Percentiles rank a stretch among this genome's conserved stretches.
These are phyloP conservation scores for Neoarthrinium moseri DNA, from an alignment of 2,329 filamentous ascomycete species.

Conservation along the genomic window DNA sequence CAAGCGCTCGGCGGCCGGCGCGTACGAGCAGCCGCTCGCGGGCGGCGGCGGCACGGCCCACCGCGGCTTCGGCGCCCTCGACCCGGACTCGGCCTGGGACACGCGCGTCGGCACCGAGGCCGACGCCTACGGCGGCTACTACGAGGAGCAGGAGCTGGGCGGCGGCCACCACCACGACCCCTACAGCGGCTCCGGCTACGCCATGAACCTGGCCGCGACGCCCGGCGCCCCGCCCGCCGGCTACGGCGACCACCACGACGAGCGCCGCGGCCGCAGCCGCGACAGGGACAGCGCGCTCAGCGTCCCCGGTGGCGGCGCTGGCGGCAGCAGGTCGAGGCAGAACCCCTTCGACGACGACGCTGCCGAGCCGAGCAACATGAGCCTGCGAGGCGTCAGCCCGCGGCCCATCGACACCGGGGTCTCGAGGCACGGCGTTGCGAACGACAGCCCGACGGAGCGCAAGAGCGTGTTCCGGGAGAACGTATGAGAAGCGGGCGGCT, in stretches of 20 bases:
- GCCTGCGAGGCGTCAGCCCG: slow-evolving; percentile 71
- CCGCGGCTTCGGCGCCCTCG: slow-evolving; percentile 65
- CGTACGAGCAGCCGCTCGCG: slow-evolving; percentile 61
- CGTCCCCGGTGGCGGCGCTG: slow-evolving; percentile 37
- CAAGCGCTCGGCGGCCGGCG: slow-evolving; percentile 65
- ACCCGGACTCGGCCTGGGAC: slow-evolving; percentile 87
- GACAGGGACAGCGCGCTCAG: slow-evolving; percentile 36
- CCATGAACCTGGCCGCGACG: slow-evolving; percentile 45
- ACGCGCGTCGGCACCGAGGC: slow-evolving; percentile 73
- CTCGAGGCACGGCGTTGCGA: slow-evolving; percentile 23
- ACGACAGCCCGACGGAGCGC: slow-evolving; percentile 64
- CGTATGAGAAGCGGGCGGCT: too few species aligned
- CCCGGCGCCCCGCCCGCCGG: slow-evolving; percentile 30
- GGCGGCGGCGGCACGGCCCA: slow-evolving; percentile 40
- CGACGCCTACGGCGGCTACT: slow-evolving; percentile 64
- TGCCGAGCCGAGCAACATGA: slow-evolving; percentile 59
- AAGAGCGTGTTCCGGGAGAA: slow-evolving; percentile 70
- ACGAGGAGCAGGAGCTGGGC: slow-evolving; percentile 76
- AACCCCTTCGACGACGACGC: slow-evolving; percentile 73
- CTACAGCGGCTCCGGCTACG: slow-evolving; percentile 38
- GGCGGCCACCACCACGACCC: slow-evolving; percentile 27
- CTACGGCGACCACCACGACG: slow-evolving; percentile 23
- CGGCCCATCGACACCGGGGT: slow-evolving; percentile 61
- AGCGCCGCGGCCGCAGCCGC: slow-evolving; percentile 40
- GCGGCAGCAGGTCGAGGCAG: slow-evolving; percentile 26